Conservation (phyloP, 1,139 yeast genomes). For the Taphrina communis region DNA sequence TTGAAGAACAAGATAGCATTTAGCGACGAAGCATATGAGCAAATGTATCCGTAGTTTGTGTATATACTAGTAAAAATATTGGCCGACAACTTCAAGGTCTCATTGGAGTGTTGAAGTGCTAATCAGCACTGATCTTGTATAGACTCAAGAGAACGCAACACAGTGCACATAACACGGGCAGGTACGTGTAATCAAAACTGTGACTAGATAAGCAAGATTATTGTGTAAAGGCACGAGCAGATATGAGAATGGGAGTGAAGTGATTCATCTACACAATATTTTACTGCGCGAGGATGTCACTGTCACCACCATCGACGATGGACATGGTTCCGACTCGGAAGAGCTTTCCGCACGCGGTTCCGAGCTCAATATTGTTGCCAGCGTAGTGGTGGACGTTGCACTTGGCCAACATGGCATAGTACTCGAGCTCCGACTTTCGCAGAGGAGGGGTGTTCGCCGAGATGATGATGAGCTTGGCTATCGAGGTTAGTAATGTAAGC, state of each 20-base stretch:
- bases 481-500: neutral
- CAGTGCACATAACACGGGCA: no score
- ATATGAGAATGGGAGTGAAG: no score
- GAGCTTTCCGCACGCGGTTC: constrained; percentile 99
- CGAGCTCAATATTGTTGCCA: constrained; percentile 87
- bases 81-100: no score
- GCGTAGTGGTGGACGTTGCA: constrained; percentile 96
- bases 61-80: neutral
- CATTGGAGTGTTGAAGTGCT: no score
- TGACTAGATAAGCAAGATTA: no score
- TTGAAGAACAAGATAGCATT: neutral
- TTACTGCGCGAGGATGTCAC: constrained; percentile 75
- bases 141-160: no score
- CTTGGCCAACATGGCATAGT: constrained; percentile 99
- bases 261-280: neutral
- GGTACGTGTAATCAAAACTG: no score
- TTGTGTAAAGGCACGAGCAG: no score
- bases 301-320: constrained; percentile 98
- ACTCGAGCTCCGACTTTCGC: constrained; percentile 99
- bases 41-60: neutral
- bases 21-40: neutral
- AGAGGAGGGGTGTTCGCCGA: constrained; percentile 99
- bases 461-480: constrained; percentile 92
- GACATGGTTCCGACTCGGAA: constrained; percentile 99
- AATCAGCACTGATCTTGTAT: no score